A percentile compares a stretch with the other conserved stretches of the same genome.
Evolutionary conservation across 2,329 filamentous ascomycete genomes (phyloP).

Genomic region (Botrytis tulipae): DNA sequence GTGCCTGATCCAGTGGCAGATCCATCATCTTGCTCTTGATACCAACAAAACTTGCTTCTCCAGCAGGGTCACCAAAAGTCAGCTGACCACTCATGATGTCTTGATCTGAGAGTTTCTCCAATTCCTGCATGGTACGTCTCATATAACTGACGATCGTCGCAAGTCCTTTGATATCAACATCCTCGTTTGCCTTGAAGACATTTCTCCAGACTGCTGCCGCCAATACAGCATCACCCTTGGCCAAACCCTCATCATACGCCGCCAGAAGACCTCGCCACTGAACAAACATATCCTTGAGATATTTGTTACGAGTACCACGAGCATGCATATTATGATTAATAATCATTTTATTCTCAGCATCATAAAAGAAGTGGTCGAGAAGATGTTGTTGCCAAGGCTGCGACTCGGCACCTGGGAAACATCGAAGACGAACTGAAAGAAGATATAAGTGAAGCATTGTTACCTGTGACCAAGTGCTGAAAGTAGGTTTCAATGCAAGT

Average conservation of each 20-base stretch:
- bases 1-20: constrained; percentile 35
- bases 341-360: constrained; percentile 81
- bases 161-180: constrained; percentile 60
- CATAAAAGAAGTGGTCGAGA: constrained; percentile 92
- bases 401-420: constrained; percentile 67
- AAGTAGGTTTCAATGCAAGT: constrained; percentile 77
- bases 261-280: constrained; percentile 88
- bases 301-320: constrained; percentile 58
- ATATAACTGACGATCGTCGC: constrained; percentile 64
- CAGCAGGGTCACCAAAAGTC: constrained; percentile 48
- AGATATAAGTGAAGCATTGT: constrained; percentile 97
- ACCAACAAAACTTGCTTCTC: constrained; percentile 41
- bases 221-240: constrained; percentile 73
- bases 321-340: constrained; percentile 70
- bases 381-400: constrained; percentile 84
- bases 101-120: constrained; percentile 54
- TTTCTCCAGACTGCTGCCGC: constrained; percentile 91
- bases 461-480: constrained; percentile 93
- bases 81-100: constrained; percentile 48
- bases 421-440: constrained; percentile 77
- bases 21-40: constrained; percentile 43
- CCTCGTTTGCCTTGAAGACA: constrained; percentile 72
- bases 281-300: constrained; percentile 84
- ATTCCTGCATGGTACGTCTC: constrained; percentile 52
- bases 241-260: constrained; percentile 79